Conservation (phyloP, 805 yeast species). For the Ogataea corticis region DNA sequence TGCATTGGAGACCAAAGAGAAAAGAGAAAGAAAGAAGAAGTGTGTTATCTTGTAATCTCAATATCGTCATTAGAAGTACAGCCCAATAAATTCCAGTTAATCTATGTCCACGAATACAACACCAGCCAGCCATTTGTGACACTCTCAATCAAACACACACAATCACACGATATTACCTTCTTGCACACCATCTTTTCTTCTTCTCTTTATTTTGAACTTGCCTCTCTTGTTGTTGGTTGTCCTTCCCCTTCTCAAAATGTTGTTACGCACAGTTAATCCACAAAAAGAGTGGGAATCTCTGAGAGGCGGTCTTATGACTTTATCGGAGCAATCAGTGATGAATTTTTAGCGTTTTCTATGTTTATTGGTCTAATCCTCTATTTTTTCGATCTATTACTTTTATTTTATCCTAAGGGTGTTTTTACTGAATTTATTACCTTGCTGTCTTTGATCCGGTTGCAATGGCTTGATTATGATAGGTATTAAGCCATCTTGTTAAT, state of each 20-base stretch:
- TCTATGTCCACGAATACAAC: constrained; percentile 4
- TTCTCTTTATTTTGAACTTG: neutral
- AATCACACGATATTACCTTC: neutral
- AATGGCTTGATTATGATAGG: neutral
- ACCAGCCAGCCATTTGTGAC: neutral
- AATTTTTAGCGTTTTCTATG: constrained; percentile 5
- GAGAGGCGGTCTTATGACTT: constrained; percentile 1
- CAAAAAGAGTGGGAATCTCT: constrained; percentile 5
- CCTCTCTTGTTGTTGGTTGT: constrained; percentile 5
- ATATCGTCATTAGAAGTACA: constrained; percentile 2
- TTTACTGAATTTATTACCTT: constrained; percentile 10
- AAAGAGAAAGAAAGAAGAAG: constrained; percentile 59
- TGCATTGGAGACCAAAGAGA: constrained; percentile 67
- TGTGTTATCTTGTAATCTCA: constrained; percentile 61
- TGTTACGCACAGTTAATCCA: constrained; percentile 4
- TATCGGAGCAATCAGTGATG: constrained; percentile 6
- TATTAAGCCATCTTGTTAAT: too few species aligned
- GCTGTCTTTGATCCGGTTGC: neutral
- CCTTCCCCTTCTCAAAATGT: constrained; percentile 2
- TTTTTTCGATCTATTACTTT: constrained; percentile 8
- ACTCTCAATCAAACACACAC: neutral
- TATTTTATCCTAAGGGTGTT: constrained; percentile 17
- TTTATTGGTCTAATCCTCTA: constrained; percentile 5
- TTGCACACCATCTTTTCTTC: constrained; percentile 1
- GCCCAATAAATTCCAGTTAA: constrained; percentile 7